A percentile compares a stretch with the other conserved stretches of the same genome.
phyloP scores from a whole-genome alignment of 1,139 yeast species.

The Saccharomyces uvarum region DNA sequence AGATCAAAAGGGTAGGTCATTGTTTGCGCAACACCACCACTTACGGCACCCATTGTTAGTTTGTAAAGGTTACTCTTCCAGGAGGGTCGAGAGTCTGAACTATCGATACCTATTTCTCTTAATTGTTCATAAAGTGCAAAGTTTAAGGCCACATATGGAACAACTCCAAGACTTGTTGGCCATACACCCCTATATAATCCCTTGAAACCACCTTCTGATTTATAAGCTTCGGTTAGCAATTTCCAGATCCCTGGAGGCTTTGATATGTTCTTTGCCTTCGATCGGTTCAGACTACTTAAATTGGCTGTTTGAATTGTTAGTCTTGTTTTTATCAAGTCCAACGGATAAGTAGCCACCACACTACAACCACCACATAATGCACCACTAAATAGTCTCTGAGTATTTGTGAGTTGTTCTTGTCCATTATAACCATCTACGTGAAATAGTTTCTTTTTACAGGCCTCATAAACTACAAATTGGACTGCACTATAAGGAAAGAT shows the following conservation, averaged over 20 bases:
- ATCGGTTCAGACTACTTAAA: slow-evolving; percentile 43
- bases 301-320: slow-evolving; percentile 85
- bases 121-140: slow-evolving; percentile 82
- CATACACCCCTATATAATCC: slow-evolving; percentile 79
- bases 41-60: slow-evolving; percentile 70
- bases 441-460: slow-evolving; percentile 47
- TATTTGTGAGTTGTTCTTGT: slow-evolving; percentile 37
- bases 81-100: slow-evolving; percentile 22
- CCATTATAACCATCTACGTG: slow-evolving; percentile 31
- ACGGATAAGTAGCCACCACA: slow-evolving; percentile 80
- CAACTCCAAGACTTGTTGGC: slow-evolving; percentile 89
- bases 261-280: slow-evolving; percentile 32
- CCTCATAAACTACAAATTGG: slow-evolving; percentile 81
- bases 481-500: slow-evolving; percentile 93
- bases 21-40: slow-evolving; percentile 81
- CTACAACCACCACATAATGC: slow-evolving; percentile 75
- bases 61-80: slow-evolving; percentile 32
- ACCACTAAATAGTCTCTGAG: slow-evolving; percentile 67
- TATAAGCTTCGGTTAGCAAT: slow-evolving; percentile 52
- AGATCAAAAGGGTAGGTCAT: slow-evolving; percentile 87
- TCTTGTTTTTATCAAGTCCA: slow-evolving; percentile 85
- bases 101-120: slow-evolving; percentile 39
- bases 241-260: slow-evolving; percentile 64
- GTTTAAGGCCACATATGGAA: slow-evolving; percentile 91
- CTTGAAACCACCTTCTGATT: slow-evolving; percentile 68